Base-by-base conservation (phyloP, 495 filamentous ascomycete genomes). In the Lasiosphaeria ovina region DNA sequence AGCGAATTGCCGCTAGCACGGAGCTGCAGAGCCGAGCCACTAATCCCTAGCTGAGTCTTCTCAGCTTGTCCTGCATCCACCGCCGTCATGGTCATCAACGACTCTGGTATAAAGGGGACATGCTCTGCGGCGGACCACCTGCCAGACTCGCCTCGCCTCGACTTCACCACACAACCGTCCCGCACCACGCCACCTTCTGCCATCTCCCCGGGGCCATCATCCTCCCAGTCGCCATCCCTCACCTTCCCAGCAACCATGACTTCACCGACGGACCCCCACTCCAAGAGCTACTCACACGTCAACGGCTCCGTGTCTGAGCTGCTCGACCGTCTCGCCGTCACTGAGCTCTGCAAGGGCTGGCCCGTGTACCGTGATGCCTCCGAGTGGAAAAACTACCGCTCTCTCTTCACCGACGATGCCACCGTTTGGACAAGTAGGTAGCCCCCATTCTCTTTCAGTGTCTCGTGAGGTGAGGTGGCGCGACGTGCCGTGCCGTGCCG, bases 331-430 rank as follows among this genome's bases (percentile, higher is more conserved):
- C 74, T 81, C 31, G 79, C 80, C 59, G 73, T 87, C 40, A 76
- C 83, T 3, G 84, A 87, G 66, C 73, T 87, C n/a, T 85, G 84
- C 68, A 85, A 87, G 65, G 85, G 84, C 44, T 88, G 85, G 85
- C 84, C 84, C 17, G 81, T 84, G 57, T 88, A 86, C 65, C 80
- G 84, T 14, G 84, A 87, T 57, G 78, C 83, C 33, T 87, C 84
- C 24, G 85, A 88, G 70, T 87, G 84, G 85, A 78, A 81, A 62
- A 88, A 87, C 66, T 84, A 86, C 67, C 76, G 78, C 54, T 80
- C 80, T 0, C 81, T 87, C 38, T 87, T 87, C 66, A 81, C 82
- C 65, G 71, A 79, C 1, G 79, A 80, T 17, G 84, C 84, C 33
- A 78, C 71, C 59, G 81, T 88, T 50, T 87, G 84, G 74, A 88